Percentiles rank a stretch among this genome's conserved stretches.
Evolutionary conservation across 2,329 filamentous ascomycete genomes (phyloP).

Genomic region (Curvularia sp.): DNA sequence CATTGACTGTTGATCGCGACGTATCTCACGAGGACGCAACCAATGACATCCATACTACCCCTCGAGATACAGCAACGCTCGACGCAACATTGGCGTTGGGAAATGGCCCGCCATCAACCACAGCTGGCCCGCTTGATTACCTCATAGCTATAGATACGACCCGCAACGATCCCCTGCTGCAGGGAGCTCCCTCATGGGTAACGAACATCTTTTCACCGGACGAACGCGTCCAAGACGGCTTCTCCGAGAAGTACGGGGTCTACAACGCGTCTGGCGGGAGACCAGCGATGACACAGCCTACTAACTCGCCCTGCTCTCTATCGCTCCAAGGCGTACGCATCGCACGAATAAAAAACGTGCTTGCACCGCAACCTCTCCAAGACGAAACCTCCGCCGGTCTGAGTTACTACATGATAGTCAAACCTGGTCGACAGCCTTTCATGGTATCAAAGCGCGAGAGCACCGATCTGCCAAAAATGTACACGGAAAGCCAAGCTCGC

Average conservation of each 20-base stretch:
- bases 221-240: not conserved
- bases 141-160: not conserved
- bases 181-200: not conserved
- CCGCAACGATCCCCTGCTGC: not conserved
- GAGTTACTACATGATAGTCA: not conserved
- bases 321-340: not conserved
- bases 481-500: not conserved
- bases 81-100: not conserved
- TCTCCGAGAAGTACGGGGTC: not conserved
- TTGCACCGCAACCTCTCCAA: not conserved
- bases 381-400: not conserved
- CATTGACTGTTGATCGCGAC: not conserved
- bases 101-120: not conserved
- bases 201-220: not conserved
- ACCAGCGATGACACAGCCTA: not conserved
- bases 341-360: not conserved
- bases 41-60: not conserved
- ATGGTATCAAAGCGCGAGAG: not conserved
- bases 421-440: not conserved
- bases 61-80: not conserved
- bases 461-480: not conserved
- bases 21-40: not conserved
- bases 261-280: conserved; percentile 1
- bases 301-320: not conserved
- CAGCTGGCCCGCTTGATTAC: not conserved